Base-by-base conservation (phyloP, 1,139 yeast genomes). In the Oligophagozyma castellii region DNA sequence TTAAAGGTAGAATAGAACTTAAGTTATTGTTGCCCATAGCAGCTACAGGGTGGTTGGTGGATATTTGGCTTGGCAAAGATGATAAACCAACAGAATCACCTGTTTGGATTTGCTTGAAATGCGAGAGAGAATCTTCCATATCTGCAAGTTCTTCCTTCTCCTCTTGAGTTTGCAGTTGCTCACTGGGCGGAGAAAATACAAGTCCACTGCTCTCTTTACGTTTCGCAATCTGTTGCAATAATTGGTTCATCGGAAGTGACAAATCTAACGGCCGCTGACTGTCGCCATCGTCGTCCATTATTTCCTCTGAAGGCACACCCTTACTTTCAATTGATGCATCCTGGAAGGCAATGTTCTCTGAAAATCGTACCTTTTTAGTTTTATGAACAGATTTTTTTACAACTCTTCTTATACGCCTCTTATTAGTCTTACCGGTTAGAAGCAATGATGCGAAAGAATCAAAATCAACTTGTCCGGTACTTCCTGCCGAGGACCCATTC, bases 361-460 rank as follows among this genome's bases (percentile, higher is more conserved):
- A 69, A 43, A 78, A 78, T 44, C 76, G 73, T 28, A 78, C 89
- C 29, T 70, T 66, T 45, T 76, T 77, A 24, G 47, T 49, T 41
- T 46, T 52, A 35, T 44, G 48, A 26, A 47, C 59, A 52, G 38
- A 54, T 48, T 45, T 51, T 7, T 39, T 42, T 14, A 51, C 44
- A 22, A 34, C 42, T 41, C 51, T 52, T 39, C 56, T 43, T 22
- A 49, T 40, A 48, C 57, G 42, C 48, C 48, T 44, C 45, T 55
- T 38, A 44, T 52, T 26, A 44, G 60, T 57, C 42, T 74, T 70
- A 2, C 92, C 92, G 0, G 92, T 78, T 33, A 78, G 56, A 47
- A 78, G 59, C 45, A 78, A 71, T 38, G 75, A 76, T 2, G 89
- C 75, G 46, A 78, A 78, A 21, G 79, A 68, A 43, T 78, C 89